Base-by-base conservation (phyloP, 225 moss, liverwort and hornwort genomes). In the Polytrichum formosum region DNA sequence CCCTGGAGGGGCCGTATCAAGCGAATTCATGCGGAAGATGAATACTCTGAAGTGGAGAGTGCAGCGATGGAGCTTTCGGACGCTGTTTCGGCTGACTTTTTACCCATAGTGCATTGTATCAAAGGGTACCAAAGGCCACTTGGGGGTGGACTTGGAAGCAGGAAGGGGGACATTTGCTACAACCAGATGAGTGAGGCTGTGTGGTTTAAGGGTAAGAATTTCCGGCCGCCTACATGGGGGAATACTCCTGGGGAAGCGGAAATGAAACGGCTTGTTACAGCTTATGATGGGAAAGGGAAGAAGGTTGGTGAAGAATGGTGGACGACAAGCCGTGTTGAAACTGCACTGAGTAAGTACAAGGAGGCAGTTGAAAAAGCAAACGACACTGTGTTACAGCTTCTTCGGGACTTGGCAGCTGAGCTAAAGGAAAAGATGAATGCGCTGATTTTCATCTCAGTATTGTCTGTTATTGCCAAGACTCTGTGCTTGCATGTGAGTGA, bases 271-370 rank as follows among this genome's bases (percentile, higher is more conserved):
- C 69, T 98, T 73, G 73, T 85, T 63, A 72, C 90, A 56, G 98
- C 98, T 10, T 67, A 78, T 54, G 94, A 98, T 82, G 72, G 79
- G 6, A 98, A 98, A 73, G 94, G 90, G 20, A 92, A 87, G 73
- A 94, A 83, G 65, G 82, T 77, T 5, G 94, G 98, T 13, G 94
- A 98, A 56, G 92, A 98, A 29, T 94, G 90, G 94, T 92, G 87
- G 78, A 92, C 91, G 7, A 92, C 92, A 10, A 76, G 60, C 5
- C 72, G 80, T 3, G 90, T 98, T 9, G 90, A 94, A 63, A 73
- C 76, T 25, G 91, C 94, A 23, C 74, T 98, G 33, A 75, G 56
- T 6, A 80, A 83, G 27, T 98, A 94, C 74, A 90, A 80, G 70
- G 72, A 63, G 31, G 88, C 98, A 54, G 90, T 83, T 76, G 92